A percentile compares a stretch with the other conserved stretches of the same genome.
These are phyloP conservation scores for Podila horticola DNA, from an alignment of 192 early-diverging fungal genomes.

Conservation along the genomic window DNA sequence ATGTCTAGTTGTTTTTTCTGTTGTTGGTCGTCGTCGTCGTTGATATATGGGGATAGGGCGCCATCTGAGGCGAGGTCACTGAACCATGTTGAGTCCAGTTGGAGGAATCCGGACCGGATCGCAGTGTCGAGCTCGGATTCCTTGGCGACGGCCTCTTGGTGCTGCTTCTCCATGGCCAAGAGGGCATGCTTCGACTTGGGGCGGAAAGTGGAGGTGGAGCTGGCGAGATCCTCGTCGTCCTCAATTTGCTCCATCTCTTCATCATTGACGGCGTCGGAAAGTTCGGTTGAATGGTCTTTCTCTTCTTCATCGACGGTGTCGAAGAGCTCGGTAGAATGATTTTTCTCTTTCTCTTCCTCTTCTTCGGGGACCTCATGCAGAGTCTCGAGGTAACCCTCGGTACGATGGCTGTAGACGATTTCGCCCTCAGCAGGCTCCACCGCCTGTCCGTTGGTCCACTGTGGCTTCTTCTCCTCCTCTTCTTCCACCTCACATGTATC, in stretches of 20 bases:
- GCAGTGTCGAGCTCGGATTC: neutral
- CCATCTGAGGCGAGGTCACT: neutral
- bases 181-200: conserved; percentile 22
- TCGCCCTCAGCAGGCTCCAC: neutral
- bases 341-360: neutral
- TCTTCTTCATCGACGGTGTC: neutral
- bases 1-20: neutral
- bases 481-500: conserved; percentile 5
- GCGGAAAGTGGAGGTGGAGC: conserved; percentile 30
- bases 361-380: neutral
- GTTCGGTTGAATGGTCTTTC: neutral
- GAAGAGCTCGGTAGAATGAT: neutral
- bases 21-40: neutral
- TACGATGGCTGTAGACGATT: neutral
- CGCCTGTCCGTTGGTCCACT: neutral
- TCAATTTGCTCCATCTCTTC: neutral
- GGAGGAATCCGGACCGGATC: neutral
- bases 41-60: conserved; percentile 1
- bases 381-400: neutral
- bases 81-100: conserved; percentile 5
- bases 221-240: neutral
- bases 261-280: conserved; percentile 1
- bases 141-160: neutral
- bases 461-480: neutral
- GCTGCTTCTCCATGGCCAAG: conserved; percentile 13